phyloP scores from a whole-genome alignment of 192 early-diverging fungal species.

The Jimgerdemannia lactiflua region DNA sequence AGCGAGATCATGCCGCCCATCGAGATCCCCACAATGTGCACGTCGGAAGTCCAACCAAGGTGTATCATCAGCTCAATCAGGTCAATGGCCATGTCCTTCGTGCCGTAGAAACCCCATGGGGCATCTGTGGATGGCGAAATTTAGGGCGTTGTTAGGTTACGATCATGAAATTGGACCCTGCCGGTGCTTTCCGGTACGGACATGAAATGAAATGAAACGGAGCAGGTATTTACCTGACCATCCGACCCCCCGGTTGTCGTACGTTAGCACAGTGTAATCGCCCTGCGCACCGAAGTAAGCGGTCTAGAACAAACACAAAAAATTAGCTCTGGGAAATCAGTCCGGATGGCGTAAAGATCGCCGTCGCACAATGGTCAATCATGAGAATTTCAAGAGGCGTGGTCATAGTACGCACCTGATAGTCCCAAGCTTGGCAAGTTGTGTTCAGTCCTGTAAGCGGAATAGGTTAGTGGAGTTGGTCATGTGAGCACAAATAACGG shows the following conservation, averaged over 20 bases:
- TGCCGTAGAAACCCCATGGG: slow-evolving; percentile 35
- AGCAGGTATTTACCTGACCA: slow-evolving; percentile 34
- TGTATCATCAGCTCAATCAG: slow-evolving; percentile 59
- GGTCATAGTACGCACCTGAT: slow-evolving; percentile 14
- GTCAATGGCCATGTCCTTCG: slow-evolving; percentile 75
- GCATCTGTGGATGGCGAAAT: slow-evolving; percentile 9
- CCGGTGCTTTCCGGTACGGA: no score
- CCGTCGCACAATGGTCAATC: not conserved
- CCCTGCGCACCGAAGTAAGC: slow-evolving; percentile 59
- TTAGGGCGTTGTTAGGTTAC: no score
- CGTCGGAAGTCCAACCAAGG: slow-evolving; percentile 62
- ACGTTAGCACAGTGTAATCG: slow-evolving; percentile 71
- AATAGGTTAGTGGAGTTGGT: not conserved
- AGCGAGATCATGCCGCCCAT: slow-evolving; percentile 81
- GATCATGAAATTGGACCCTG: no score
- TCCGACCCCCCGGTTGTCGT: slow-evolving; percentile 84
- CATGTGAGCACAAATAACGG: not conserved
- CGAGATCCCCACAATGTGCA: slow-evolving; percentile 74
- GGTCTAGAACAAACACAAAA: slow-evolving; percentile 31
- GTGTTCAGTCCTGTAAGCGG: slow-evolving; percentile 15
- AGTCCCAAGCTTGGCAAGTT: slow-evolving; percentile 41
- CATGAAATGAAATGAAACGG: slow-evolving; percentile 4
- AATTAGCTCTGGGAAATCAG: not conserved
- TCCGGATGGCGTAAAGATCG: not conserved
- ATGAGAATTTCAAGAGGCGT: slow-evolving; percentile 1